Percentiles rank a stretch among this genome's conserved stretches.
Evolutionary conservation across 2,329 filamentous ascomycete species (phyloP).

Genomic region (Purpureocillium takamizusanense): DNA sequence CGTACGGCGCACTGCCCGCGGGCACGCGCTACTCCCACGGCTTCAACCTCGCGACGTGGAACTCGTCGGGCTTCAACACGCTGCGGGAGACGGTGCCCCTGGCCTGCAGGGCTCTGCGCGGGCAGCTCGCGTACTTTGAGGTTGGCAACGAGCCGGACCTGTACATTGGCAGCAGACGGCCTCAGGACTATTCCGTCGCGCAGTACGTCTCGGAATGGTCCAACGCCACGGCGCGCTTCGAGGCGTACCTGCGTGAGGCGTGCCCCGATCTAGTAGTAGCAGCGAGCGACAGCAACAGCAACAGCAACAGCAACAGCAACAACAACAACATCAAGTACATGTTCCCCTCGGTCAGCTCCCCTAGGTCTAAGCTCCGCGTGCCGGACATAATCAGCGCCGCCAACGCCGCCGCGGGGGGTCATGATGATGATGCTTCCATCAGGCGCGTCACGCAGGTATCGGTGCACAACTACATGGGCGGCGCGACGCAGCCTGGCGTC

Average conservation of each 20-base stretch:
- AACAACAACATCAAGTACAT: constrained; percentile 7
- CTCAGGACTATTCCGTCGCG: constrained; percentile 6
- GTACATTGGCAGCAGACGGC: constrained; percentile 10
- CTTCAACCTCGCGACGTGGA: constrained; percentile 13
- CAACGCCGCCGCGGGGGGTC: too few relatives aligned
- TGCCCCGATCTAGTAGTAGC: constrained; percentile 11
- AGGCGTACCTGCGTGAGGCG: constrained; percentile 6
- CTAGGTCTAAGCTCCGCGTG: constrained; percentile 7
- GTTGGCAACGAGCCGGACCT: constrained; percentile 15
- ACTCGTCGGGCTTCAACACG: constrained; percentile 12
- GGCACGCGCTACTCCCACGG: constrained; percentile 13
- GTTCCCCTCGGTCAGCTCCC: constrained; percentile 10
- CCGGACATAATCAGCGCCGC: constrained; percentile 17
- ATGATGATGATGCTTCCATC: too few relatives aligned
- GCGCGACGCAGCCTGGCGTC: constrained; percentile 23
- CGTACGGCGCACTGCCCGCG: constrained; percentile 11
- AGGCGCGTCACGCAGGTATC: constrained; percentile 8
- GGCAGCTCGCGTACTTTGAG: constrained; percentile 12
- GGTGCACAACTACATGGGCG: constrained; percentile 20
- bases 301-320: too few relatives aligned
- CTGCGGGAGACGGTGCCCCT: constrained; percentile 12
- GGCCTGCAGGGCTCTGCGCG: constrained; percentile 13
- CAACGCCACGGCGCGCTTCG: constrained; percentile 9
- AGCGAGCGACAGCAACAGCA: too few relatives aligned
- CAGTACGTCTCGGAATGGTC: constrained; percentile 12